phyloP scores from a whole-genome alignment of 495 filamentous ascomycete species.

The Penicillium arizonense region DNA sequence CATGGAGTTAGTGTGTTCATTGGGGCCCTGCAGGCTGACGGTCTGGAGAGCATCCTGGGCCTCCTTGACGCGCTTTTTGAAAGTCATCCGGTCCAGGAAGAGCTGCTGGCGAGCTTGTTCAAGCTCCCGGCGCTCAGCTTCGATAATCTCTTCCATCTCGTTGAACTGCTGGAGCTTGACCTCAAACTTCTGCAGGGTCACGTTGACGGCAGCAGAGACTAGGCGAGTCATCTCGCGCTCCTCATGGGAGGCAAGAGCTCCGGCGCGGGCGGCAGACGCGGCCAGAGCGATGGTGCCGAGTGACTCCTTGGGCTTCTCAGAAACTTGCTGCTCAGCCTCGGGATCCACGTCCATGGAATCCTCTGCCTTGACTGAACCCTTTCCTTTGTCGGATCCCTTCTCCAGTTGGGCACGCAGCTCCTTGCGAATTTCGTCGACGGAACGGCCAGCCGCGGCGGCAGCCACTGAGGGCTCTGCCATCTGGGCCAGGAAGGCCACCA shows the following conservation, averaged over 20 bases:
- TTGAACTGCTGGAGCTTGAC: slow-evolving; percentile 89
- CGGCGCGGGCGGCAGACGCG: slow-evolving; percentile 78
- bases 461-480: slow-evolving; percentile 85
- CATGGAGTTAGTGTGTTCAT: slow-evolving; percentile 54
- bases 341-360: slow-evolving; percentile 68
- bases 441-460: slow-evolving; percentile 82
- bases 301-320: slow-evolving; percentile 40
- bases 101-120: slow-evolving; percentile 88
- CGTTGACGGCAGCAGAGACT: slow-evolving; percentile 79
- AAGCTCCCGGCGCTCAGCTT: slow-evolving; percentile 88
- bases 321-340: slow-evolving; percentile 22
- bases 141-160: slow-evolving; percentile 88
- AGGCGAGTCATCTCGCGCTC: slow-evolving; percentile 94
- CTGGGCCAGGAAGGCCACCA: slow-evolving; percentile 86
- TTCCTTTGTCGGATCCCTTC: slow-evolving; percentile 53
- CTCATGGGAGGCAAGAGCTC: slow-evolving; percentile 87
- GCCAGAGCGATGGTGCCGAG: slow-evolving; percentile 80
- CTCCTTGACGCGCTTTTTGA: slow-evolving; percentile 82
- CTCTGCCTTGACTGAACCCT: slow-evolving; percentile 59
- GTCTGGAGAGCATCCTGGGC: slow-evolving; percentile 74
- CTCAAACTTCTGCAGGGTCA: slow-evolving; percentile 79
- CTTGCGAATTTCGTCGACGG: slow-evolving; percentile 78
- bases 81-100: slow-evolving; percentile 85
- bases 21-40: slow-evolving; percentile 54
- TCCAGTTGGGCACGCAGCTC: slow-evolving; percentile 72